Conservation (phyloP, 148 eudicot species). For the Silene conica region DNA sequence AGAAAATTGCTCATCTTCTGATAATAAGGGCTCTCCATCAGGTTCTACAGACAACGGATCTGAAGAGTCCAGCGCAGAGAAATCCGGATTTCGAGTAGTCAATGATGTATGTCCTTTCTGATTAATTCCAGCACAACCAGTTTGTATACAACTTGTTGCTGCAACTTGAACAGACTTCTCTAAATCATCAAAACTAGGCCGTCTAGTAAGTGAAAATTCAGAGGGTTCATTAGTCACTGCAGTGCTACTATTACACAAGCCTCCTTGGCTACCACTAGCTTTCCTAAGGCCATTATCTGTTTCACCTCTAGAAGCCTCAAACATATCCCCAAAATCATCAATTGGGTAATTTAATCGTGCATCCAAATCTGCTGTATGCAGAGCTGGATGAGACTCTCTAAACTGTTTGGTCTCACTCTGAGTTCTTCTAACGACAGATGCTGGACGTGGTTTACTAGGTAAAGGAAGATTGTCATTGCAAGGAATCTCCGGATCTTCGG, state of each 20-base stretch:
- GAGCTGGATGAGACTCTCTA: conserved; percentile 32
- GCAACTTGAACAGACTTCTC: conserved; percentile 24
- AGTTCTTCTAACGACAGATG: conserved; percentile 28
- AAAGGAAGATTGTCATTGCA: conserved; percentile 72
- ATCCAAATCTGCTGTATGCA: conserved; percentile 27
- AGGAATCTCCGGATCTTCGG: conserved; percentile 83
- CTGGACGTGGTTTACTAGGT: conserved; percentile 32
- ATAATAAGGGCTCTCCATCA: conserved; percentile 22
- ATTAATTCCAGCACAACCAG: conserved; percentile 21
- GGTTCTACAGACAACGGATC: conserved; percentile 27
- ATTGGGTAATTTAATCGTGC: conserved; percentile 15
- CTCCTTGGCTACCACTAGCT: conserved; percentile 31
- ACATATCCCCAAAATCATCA: conserved; percentile 33
- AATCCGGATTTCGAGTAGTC: conserved; percentile 13
- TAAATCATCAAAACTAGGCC: conserved; percentile 13
- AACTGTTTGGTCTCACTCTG: conserved; percentile 31
- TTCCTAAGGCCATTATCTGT: conserved; percentile 28
- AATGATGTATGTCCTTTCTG: conserved; percentile 17
- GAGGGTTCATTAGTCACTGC: conserved; percentile 24
- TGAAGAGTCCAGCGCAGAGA: conserved; percentile 20
- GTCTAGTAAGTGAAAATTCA: conserved; percentile 12
- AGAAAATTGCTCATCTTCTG: conserved; percentile 35
- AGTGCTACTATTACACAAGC: conserved; percentile 33
- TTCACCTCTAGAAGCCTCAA: conserved; percentile 35
- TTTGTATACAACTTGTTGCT: conserved; percentile 19